A percentile compares a stretch with the other conserved stretches of the same genome.
Evolutionary conservation across 257 asterid genomes (phyloP).

Genomic region (Datura wrightii): DNA sequence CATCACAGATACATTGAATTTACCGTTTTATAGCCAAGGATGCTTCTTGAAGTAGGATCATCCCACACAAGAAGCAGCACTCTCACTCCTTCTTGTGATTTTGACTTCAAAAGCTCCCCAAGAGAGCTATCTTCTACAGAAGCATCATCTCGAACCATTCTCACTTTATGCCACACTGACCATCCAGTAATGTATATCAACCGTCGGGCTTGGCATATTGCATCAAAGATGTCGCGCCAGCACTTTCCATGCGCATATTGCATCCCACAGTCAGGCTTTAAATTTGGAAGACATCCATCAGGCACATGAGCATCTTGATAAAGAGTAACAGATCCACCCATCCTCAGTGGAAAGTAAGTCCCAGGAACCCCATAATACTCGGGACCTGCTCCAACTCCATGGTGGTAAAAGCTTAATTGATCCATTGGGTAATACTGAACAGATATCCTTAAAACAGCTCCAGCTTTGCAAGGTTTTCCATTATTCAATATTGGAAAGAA

Average conservation of each 20-base stretch:
- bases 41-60: conserved; percentile 95
- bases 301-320: conserved; percentile 99
- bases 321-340: conserved; percentile 83
- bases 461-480: conserved; percentile 87
- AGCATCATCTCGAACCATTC: conserved; percentile 79
- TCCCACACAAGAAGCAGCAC: conserved; percentile 97
- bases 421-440: conserved; percentile 78
- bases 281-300: conserved; percentile 71
- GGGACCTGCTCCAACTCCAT: conserved; percentile 94
- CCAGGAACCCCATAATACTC: conserved; percentile 80
- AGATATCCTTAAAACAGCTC: conserved; percentile 79
- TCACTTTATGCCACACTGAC: conserved; percentile 98
- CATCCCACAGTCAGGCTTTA: conserved; percentile 75
- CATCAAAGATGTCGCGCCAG: conserved; percentile 91
- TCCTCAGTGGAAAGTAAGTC: conserved; percentile 93
- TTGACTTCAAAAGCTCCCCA: conserved; percentile 88
- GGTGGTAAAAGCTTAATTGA: conserved; percentile 68
- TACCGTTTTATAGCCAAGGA: conserved; percentile 89
- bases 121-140: conserved; percentile 60
- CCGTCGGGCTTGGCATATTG: conserved; percentile 78
- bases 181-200: conserved; percentile 90
- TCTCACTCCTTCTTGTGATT: conserved; percentile 98
- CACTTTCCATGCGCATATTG: conserved; percentile 83
- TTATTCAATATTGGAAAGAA: conserved; percentile 74
- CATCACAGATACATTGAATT: conserved; percentile 32